Conservation (phyloP, 306 rosid species). For the Myrica gale region DNA sequence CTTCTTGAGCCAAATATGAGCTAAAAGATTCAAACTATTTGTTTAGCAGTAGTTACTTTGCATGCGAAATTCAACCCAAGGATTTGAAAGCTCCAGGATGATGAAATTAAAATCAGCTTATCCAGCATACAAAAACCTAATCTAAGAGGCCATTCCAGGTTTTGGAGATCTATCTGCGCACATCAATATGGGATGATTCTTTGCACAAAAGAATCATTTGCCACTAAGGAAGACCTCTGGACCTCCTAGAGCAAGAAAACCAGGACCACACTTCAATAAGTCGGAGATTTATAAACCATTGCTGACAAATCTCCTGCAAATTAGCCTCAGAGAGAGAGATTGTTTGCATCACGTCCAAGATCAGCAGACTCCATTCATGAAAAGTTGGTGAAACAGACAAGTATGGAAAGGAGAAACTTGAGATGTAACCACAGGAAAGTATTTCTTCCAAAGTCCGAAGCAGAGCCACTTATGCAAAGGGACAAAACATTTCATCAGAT, state of each 20-base stretch:
- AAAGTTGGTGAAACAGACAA: not conserved
- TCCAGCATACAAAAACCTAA: not conserved
- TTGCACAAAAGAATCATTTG: not conserved
- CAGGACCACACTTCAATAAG: not conserved
- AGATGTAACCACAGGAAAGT: not conserved
- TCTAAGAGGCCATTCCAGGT: not conserved
- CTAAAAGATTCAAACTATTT: not conserved
- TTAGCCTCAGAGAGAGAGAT: not conserved
- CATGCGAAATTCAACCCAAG: not conserved
- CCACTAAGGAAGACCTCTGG: not conserved
- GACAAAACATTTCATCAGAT: not conserved
- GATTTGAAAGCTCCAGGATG: not conserved
- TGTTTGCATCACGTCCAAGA: not conserved
- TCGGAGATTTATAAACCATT: not conserved
- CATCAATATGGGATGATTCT: not conserved
- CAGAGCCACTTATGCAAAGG: not conserved
- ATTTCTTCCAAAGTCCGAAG: not conserved
- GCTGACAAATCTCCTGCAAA: not conserved
- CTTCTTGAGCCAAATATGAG: not conserved
- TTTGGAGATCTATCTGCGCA: too few relatives aligned
- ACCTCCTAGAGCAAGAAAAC: not conserved
- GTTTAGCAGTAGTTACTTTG: not conserved
- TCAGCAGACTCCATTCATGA: not conserved
- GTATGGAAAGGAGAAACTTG: not conserved
- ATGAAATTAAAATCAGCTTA: not conserved